phyloP scores from a whole-genome alignment of 2,329 filamentous ascomycete species.

The Aureobasidium leucospermi region DNA sequence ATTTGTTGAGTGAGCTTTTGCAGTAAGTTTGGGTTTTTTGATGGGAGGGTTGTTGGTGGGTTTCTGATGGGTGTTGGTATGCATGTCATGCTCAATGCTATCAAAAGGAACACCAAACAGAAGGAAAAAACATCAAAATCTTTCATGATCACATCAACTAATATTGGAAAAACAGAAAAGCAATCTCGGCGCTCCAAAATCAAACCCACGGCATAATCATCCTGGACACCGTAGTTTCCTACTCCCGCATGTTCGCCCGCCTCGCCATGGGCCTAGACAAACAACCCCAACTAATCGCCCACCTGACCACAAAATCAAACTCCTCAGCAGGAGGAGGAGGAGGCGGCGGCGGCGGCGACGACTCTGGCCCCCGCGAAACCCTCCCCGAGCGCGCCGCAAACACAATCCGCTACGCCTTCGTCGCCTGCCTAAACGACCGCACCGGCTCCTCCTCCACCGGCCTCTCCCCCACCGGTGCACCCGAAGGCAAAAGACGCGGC shows the following conservation, averaged over 20 bases:
- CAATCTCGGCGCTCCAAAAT: slow-evolving; percentile 73
- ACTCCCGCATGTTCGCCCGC: slow-evolving; percentile 71
- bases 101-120: neutral
- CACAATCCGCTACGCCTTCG: slow-evolving; percentile 83
- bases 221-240: slow-evolving; percentile 72
- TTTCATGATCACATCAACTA: neutral
- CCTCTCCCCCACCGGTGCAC: slow-evolving; percentile 48
- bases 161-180: slow-evolving; percentile 51
- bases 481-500: slow-evolving; percentile 76
- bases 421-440: slow-evolving; percentile 77
- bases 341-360: slow-evolving; percentile 41
- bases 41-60: neutral
- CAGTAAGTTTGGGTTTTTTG: slow-evolving; percentile 49
- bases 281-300: slow-evolving; percentile 66
- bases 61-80: neutral
- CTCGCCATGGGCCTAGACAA: slow-evolving; percentile 80
- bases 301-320: slow-evolving; percentile 37
- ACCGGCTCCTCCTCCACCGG: slow-evolving; percentile 51
- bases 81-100: neutral
- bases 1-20: slow-evolving; percentile 63
- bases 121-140: neutral
- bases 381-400: slow-evolving; percentile 84
- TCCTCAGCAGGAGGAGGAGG: neutral
- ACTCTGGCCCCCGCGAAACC: slow-evolving; percentile 64
- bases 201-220: slow-evolving; percentile 73